Evolutionary conservation across 768 basidiomycete genomes (phyloP), one percentile per base, ranked within the genome.

Genomic region (Boletus tomentosulus): DNA sequence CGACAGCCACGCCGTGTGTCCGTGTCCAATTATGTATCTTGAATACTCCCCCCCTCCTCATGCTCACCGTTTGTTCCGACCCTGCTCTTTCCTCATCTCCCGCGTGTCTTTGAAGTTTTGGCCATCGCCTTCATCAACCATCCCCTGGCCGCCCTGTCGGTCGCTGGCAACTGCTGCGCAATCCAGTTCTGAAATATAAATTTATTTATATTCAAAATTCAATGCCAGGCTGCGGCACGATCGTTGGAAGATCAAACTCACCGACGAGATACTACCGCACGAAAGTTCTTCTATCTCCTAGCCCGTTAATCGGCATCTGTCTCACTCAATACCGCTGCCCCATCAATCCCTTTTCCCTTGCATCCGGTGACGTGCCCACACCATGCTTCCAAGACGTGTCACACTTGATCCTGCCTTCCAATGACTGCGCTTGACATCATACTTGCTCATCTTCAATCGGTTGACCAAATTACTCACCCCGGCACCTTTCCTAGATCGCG

Each of bases 11-110:
- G 24, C 41, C 41, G 22, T 42, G 22, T 42, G 22, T 42, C 55
- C 62, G 52, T 63, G 62, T 39, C 28, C 30, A 31, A 55, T 63
- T 55, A 65, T 53, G 56, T 61, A 41, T 45, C 33, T 11, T 11
- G 38, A 8, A 6, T 38, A 28, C 39, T 39, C 38, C 19, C 39
- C 39, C 19, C 24, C 22, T 42, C 41, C 41, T 42, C 41, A 42
- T 42, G 41, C 41, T 22, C 41, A 13, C 24, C 6, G 39, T 24
- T 16, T 41, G 22, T 24, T 41, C 39, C 39, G 39, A 45, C 27
- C 25, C 24, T 27, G 42, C 25, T 33, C 31, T 33, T 2, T 33
- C 31, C 25, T 44, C 42, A 34, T 47, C 34, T 34, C 37, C 31
- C 47, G 24, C 48, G 25, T 49, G 25, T 39, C 48, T 25, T 49